phyloP scores from a whole-genome alignment of 176 grass and related monocot species.

The Neostapfia colusana region DNA sequence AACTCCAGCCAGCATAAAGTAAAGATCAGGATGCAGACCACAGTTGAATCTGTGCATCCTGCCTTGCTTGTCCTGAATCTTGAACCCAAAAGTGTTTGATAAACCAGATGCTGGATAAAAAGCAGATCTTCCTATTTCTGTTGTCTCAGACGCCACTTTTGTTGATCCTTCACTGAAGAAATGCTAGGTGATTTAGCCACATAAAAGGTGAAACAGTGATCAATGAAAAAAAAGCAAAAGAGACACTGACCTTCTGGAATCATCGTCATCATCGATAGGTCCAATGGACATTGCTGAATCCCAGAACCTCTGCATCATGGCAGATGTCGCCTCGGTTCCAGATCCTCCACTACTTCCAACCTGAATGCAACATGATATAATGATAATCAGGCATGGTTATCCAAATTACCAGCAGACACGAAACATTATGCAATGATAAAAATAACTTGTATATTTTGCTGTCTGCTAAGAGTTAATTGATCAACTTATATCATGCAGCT shows the following conservation, averaged over 20 bases:
- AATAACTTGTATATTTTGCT: not conserved
- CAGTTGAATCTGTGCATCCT: constrained; percentile 98
- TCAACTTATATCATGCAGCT: not conserved
- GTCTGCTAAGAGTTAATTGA: not conserved
- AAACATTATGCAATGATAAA: not conserved
- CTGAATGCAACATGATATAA: constrained; percentile 44
- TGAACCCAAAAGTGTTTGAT: constrained; percentile 85
- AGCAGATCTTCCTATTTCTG: constrained; percentile 61
- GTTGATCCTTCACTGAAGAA: constrained; percentile 83
- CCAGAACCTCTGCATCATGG: constrained; percentile 99
- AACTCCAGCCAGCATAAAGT: not conserved
- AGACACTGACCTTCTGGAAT: constrained; percentile 68
- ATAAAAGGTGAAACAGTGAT: not conserved
- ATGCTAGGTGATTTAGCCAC: constrained; percentile 21
- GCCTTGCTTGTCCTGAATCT: constrained; percentile 91
- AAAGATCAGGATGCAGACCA: constrained; percentile 31
- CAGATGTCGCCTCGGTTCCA: constrained; percentile 54
- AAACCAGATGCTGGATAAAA: constrained; percentile 72
- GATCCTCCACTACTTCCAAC: constrained; percentile 57
- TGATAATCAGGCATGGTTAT: not conserved
- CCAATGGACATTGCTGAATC: constrained; percentile 93
- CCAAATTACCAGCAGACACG: not conserved
- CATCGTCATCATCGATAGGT: constrained; percentile 80
- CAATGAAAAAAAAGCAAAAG: constrained; percentile 30
- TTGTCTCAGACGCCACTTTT: constrained; percentile 70